Evolutionary conservation across 768 basidiomycete genomes (phyloP), one percentile per base, ranked within the genome.

Genomic region (Boletus rubescentipes): DNA sequence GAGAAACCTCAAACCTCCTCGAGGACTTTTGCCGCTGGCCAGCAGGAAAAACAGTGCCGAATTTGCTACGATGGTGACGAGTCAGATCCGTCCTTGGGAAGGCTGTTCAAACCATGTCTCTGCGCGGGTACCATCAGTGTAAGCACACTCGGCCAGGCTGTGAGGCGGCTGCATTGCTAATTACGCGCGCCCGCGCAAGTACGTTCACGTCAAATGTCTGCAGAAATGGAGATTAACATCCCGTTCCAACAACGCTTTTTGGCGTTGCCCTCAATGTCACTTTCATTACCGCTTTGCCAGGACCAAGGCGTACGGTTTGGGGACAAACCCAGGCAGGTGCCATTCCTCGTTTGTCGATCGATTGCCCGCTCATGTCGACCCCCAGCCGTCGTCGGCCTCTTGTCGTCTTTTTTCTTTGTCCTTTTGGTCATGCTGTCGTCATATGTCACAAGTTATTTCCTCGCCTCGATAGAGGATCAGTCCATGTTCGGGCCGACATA

Each of bases 201-300:
- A 84, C 67, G 90, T 92, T 32, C 91, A 93, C 71, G 77, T 92
- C 46, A 81, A 82, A 62, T 92, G 90, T 63, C 77, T 92, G 6
- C 83, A 89, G 57, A 77, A 73, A 49, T 93, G 91, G 91, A 77
- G 91, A 53, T 84, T 77, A 36, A 74, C 77, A 0, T 84, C 89
- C 16, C 57, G 73, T 29, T 83, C 83, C n/a, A 69, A 77, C 37
- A 81, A 77, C 55, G 84, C 87, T 10, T 93, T 91, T 75, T 91
- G 86, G 73, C 74, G 80, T 12, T 93, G 91, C 62, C 86, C 86
- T 2, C 89, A 91, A 69, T 93, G 91, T 61, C 81, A 77, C 46
- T 93, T 91, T 65, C 78, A 76, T 54, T 92, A 93, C 67, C 81
- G 84, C 38, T 91, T 91, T 62, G 79, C 85, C 9, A 80, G 91